Conservation (phyloP, 116 monocot genomes). For the Phalaenopsis hybrid region DNA sequence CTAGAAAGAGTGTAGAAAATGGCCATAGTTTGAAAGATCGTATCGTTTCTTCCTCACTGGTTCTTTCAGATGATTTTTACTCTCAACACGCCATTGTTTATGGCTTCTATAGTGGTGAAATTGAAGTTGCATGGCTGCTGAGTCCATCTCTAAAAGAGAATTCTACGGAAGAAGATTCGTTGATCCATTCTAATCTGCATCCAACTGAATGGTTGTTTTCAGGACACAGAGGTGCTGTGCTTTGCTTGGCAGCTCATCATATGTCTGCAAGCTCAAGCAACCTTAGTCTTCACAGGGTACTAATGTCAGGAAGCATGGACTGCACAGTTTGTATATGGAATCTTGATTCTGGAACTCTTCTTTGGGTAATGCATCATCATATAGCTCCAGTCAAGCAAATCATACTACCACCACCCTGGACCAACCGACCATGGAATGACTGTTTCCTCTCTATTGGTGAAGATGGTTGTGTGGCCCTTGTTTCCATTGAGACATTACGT, state of each 20-base stretch:
- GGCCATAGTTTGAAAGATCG: constrained; percentile 7
- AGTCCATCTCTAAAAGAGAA: constrained; percentile 22
- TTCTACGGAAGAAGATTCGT: constrained; percentile 18
- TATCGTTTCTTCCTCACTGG: constrained; percentile 65
- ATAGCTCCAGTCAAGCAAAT: constrained; percentile 77
- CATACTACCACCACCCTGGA: constrained; percentile 55
- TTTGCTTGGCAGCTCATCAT: constrained; percentile 75
- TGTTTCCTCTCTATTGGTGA: constrained; percentile 90
- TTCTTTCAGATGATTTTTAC: constrained; percentile 59
- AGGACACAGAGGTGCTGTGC: constrained; percentile 69
- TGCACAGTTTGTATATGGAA: constrained; percentile 83
- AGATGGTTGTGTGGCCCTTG: constrained; percentile 74
- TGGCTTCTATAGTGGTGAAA: constrained; percentile 87
- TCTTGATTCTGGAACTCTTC: constrained; percentile 47
- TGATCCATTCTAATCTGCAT: constrained; percentile 9
- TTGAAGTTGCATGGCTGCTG: constrained; percentile 51
- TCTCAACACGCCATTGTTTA: constrained; percentile 67
- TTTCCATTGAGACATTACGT: constrained; percentile 66
- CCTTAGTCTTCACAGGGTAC: constrained; percentile 16
- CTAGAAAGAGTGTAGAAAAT: constrained; percentile 3
- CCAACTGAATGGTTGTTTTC: constrained; percentile 32
- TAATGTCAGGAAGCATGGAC: constrained; percentile 81
- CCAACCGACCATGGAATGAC: constrained; percentile 60
- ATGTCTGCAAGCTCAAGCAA: constrained; percentile 28
- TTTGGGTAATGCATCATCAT: constrained; percentile 82